Conservation (phyloP, 2,329 filamentous ascomycete genomes). For the Colletotrichum ledebouriae region DNA sequence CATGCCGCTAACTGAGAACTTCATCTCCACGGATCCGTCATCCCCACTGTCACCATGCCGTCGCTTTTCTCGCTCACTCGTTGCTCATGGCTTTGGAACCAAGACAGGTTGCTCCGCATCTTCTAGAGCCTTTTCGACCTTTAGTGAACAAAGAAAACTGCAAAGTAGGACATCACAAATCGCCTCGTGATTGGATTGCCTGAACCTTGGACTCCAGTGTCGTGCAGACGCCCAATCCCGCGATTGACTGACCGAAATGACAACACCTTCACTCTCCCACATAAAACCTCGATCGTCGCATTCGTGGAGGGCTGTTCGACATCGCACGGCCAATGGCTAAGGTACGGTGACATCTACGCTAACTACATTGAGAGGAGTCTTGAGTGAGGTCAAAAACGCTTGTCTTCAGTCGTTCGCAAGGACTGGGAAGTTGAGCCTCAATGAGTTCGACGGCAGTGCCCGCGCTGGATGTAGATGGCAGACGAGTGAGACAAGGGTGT, state of each 20-base stretch:
- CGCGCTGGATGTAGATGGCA: too few species aligned
- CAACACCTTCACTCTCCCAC: constrained; percentile 23
- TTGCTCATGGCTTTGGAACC: not conserved
- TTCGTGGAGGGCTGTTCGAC: constrained; percentile 29
- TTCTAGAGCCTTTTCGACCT: constrained; percentile 31
- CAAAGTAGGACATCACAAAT: not conserved
- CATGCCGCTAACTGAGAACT: constrained; percentile 29
- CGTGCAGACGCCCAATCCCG: constrained; percentile 25
- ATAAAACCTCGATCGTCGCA: constrained; percentile 40
- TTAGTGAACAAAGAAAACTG: constrained; percentile 3
- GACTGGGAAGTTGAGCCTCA: too few species aligned
- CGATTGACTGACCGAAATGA: constrained; percentile 5
- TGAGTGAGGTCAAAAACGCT: not conserved
- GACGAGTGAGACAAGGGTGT: too few species aligned
- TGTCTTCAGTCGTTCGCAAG: too few species aligned
- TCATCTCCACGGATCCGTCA: constrained; percentile 8
- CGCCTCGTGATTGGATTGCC: constrained; percentile 31
- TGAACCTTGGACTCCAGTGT: constrained; percentile 34
- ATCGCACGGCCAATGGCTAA: constrained; percentile 37
- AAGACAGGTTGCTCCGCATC: constrained; percentile 17
- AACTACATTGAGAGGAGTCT: not conserved
- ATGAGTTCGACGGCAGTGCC: too few species aligned
- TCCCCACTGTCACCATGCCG: constrained; percentile 8
- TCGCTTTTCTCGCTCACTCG: constrained; percentile 11
- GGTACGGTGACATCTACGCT: constrained; percentile 35